phyloP scores from a whole-genome alignment of 106 monocot species.

The Vanilla planifolia region DNA sequence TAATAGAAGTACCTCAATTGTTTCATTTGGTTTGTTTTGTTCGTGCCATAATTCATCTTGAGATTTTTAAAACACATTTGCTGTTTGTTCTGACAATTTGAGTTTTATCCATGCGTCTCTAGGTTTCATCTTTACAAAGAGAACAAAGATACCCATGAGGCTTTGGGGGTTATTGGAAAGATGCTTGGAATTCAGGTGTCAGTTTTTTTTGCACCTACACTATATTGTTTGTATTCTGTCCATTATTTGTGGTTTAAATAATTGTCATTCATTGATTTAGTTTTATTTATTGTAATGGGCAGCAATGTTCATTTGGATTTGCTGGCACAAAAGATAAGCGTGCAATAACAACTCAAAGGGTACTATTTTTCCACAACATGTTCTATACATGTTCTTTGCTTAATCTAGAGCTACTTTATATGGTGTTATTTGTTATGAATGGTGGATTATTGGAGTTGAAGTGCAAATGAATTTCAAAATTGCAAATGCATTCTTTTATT shows the following conservation, averaged over 20 bases:
- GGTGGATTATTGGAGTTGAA: too few relatives aligned
- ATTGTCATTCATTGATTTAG: neutral
- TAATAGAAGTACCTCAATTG: too few relatives aligned
- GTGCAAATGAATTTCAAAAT: too few relatives aligned
- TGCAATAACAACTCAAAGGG: slow-evolving; percentile 87
- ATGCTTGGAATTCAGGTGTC: slow-evolving; percentile 91
- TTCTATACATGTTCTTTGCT: neutral
- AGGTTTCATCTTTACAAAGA: slow-evolving; percentile 98
- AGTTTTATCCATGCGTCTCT: slow-evolving; percentile 11
- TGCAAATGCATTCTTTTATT: too few relatives aligned
- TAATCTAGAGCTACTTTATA: too few relatives aligned
- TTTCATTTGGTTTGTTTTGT: too few relatives aligned
- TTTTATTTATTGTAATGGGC: slow-evolving; percentile 12
- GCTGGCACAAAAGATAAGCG: slow-evolving; percentile 99
- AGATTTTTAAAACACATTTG: slow-evolving; percentile 1
- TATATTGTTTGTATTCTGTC: neutral
- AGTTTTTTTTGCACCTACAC: neutral
- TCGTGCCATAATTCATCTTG: too few relatives aligned
- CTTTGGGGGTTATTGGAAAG: slow-evolving; percentile 91
- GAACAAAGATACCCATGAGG: slow-evolving; percentile 96
- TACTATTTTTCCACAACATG: slow-evolving; percentile 21
- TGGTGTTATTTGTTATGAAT: too few relatives aligned
- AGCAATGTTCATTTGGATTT: slow-evolving; percentile 96
- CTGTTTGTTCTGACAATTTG: neutral
- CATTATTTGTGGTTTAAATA: neutral